Evolutionary conservation across 2,329 filamentous ascomycete genomes (phyloP).

Genomic region (Meredithiella fracta): DNA sequence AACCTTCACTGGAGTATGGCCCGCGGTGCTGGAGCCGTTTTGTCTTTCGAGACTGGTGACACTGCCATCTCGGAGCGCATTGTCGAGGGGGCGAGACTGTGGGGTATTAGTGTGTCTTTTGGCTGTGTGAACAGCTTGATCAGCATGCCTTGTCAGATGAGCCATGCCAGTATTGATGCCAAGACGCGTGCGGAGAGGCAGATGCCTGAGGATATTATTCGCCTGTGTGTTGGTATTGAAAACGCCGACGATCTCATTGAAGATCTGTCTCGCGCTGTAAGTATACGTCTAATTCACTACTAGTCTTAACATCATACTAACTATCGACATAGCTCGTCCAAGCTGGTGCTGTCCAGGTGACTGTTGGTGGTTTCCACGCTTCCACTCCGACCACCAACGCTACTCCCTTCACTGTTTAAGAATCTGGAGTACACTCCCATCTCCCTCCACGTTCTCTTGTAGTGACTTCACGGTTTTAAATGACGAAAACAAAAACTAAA

Average conservation of each 20-base stretch:
- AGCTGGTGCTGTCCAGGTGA: slow-evolving; percentile 80
- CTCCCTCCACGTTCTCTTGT: neutral
- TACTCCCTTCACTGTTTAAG: slow-evolving; percentile 4
- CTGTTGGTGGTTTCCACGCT: slow-evolving; percentile 36
- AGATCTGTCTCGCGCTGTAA: slow-evolving; percentile 76
- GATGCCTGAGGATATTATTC: slow-evolving; percentile 92
- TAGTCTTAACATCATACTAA: slow-evolving; percentile 17
- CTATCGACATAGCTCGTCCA: slow-evolving; percentile 55
- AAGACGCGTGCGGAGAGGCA: slow-evolving; percentile 79
- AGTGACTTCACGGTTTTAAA: neutral
- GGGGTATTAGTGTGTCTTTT: slow-evolving; percentile 93
- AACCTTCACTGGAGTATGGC: slow-evolving; percentile 93
- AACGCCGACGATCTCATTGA: slow-evolving; percentile 84
- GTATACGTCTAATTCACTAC: slow-evolving; percentile 21
- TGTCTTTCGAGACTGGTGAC: slow-evolving; percentile 92
- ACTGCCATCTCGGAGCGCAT: slow-evolving; percentile 72
- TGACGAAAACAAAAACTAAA: slow-evolving; percentile 1
- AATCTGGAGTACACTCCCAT: neutral
- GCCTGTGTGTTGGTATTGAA: slow-evolving; percentile 91
- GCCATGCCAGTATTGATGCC: slow-evolving; percentile 92
- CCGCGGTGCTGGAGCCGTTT: slow-evolving; percentile 78
- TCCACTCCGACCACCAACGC: slow-evolving; percentile 12
- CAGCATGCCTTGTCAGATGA: slow-evolving; percentile 99
- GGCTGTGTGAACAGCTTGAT: slow-evolving; percentile 97
- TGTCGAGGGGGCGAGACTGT: slow-evolving; percentile 79